Base-by-base conservation (phyloP, 331 rosid genomes). In the Acacia concinna region DNA sequence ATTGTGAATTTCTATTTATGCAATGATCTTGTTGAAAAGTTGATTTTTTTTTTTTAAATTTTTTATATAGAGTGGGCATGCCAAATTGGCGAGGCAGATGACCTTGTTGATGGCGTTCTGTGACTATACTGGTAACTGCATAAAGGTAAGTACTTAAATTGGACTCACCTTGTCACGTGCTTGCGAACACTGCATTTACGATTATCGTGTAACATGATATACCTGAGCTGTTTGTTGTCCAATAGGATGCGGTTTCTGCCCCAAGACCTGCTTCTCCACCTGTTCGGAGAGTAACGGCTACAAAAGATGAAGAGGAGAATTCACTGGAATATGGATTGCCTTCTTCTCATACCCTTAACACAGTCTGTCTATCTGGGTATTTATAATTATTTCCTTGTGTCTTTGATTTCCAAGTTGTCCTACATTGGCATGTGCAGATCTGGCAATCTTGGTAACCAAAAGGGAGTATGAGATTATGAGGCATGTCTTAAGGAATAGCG, bases 211-310 rank as follows among this genome's bases (percentile, higher is more conserved):
- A 5, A 79, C 59, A 18, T 64, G 40, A 47, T 78, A 62, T 81
- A 35, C 44, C 44, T 78, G 40, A 5, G 6, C 62, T 71, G 47
- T 74, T 78, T 68, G 74, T 77, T 6, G 49, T 73, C 57, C 63
- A 52, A 60, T 68, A 96, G 99, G 99, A 96, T 83, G 89, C 87
- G 81, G 86, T 91, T 78, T 96, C 99, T 71, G 99, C 99, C 62
- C 97, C 97, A 62, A 88, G 99, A 85, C 99, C 99, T n/a, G 72
- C 89, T 81, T 96, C 89, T 77, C 99, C 99, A 27, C 98, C 97
- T 12, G 92, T 93, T 56, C 83, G 89, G 86, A 93, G 99, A 88
- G 67, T 93, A 21, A 93, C 92, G 28, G 88, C 98, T 59, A 96
- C 99, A 18, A 96, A 87, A 81, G 99, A 93, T 71, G 99, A 96